phyloP scores from a whole-genome alignment of 2,329 filamentous ascomycete genomes.

The Penicillium concentricum region DNA sequence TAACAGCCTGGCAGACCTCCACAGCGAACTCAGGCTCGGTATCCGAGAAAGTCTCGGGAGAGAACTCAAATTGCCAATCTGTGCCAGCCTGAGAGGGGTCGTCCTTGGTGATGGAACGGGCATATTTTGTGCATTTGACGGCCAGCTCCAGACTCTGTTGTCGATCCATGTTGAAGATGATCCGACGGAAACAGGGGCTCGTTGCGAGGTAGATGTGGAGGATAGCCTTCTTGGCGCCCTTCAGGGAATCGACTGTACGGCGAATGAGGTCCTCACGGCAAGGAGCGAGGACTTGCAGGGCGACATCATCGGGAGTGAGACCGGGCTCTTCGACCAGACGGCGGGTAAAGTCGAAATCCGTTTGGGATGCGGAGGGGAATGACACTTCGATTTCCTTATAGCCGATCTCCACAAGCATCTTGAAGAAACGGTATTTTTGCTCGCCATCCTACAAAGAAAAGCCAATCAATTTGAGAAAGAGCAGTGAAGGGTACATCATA shows the following conservation, averaged over 20 bases:
- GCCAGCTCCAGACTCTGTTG: slow-evolving; percentile 79
- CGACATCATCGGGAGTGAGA: slow-evolving; percentile 82
- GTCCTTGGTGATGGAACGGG: slow-evolving; percentile 85
- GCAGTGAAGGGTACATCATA: background rate
- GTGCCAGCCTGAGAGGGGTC: slow-evolving; percentile 58
- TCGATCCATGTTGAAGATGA: slow-evolving; percentile 86
- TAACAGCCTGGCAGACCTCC: slow-evolving; percentile 85
- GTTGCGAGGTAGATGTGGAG: slow-evolving; percentile 96
- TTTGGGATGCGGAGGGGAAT: slow-evolving; percentile 91
- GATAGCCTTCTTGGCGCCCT: slow-evolving; percentile 88
- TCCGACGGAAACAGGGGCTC: slow-evolving; percentile 87
- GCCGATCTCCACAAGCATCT: slow-evolving; percentile 86
- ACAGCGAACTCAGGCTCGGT: slow-evolving; percentile 80
- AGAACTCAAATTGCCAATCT: slow-evolving; percentile 54
- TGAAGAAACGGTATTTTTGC: slow-evolving; percentile 93
- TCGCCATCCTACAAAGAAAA: slow-evolving; percentile 68
- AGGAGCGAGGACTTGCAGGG: slow-evolving; percentile 86
- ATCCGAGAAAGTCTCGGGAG: slow-evolving; percentile 74
- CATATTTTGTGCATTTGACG: slow-evolving; percentile 80
- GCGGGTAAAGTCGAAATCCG: slow-evolving; percentile 93
- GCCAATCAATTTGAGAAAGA: background rate
- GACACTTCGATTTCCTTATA: slow-evolving; percentile 98
- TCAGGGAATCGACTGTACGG: slow-evolving; percentile 83
- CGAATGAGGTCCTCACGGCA: slow-evolving; percentile 89
- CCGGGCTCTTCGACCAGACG: slow-evolving; percentile 82